Conservation (phyloP, 2,329 filamentous ascomycete species). For the Pezicula radicicola region DNA sequence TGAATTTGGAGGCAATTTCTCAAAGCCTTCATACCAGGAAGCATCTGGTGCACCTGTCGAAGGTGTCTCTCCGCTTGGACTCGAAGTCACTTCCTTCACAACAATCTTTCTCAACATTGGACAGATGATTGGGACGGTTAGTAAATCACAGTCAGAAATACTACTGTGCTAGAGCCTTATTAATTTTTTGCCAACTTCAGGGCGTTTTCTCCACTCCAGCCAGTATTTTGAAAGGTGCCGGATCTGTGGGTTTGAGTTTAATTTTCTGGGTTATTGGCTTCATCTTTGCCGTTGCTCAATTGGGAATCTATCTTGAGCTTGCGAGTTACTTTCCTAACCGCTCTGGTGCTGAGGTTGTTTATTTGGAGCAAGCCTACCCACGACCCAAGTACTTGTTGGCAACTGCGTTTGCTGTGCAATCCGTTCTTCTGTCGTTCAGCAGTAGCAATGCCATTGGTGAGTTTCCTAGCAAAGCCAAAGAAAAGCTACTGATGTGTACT, state of each 20-base stretch:
- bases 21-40: constrained; percentile 50
- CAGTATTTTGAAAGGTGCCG: constrained; percentile 54
- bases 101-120: constrained; percentile 60
- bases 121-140: constrained; percentile 58
- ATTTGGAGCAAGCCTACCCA: constrained; percentile 65
- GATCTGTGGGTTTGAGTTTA: constrained; percentile 59
- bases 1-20: constrained; percentile 42
- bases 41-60: constrained; percentile 61
- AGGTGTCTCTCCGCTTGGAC: constrained; percentile 53
- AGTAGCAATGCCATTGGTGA: constrained; percentile 59
- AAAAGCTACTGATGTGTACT: background rate
- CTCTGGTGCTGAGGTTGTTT: constrained; percentile 64
- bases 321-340: constrained; percentile 65
- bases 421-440: constrained; percentile 61
- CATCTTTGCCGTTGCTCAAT: constrained; percentile 51
- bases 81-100: constrained; percentile 52
- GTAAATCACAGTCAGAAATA: no score
- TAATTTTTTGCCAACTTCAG: no score
- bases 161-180: no score
- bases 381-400: constrained; percentile 63
- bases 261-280: constrained; percentile 65
- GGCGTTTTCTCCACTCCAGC: constrained; percentile 43
- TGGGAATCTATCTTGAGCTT: constrained; percentile 61
- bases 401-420: constrained; percentile 60
- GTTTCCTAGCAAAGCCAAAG: background rate